phyloP scores from a whole-genome alignment of 2,329 filamentous ascomycete species.

The Metarhizium album region DNA sequence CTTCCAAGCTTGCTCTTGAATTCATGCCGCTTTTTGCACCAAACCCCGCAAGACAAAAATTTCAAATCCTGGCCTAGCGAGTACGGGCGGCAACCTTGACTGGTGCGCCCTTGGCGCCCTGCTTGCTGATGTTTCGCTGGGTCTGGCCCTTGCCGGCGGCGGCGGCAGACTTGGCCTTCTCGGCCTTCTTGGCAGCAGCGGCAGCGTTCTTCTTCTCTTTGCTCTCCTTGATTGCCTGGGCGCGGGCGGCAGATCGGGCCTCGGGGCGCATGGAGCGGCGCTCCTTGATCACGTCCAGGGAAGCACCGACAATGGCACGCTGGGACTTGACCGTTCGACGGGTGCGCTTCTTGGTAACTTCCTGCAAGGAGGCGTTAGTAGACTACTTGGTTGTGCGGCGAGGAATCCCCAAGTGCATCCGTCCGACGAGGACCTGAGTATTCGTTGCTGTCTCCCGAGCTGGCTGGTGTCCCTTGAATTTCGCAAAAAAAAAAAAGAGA shows the following conservation, averaged over 20 bases:
- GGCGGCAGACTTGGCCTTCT: slow-evolving; percentile 92
- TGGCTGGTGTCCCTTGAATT: background rate
- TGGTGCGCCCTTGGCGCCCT: slow-evolving; percentile 85
- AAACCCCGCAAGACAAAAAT: slow-evolving; percentile 4
- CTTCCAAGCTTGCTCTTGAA: slow-evolving; percentile 15
- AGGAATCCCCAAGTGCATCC: background rate
- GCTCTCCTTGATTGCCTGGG: slow-evolving; percentile 85
- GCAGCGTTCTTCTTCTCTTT: slow-evolving; percentile 96
- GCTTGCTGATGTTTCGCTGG: slow-evolving; percentile 82
- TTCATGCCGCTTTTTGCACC: slow-evolving; percentile 4
- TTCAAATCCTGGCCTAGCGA: slow-evolving; percentile 42
- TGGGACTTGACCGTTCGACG: slow-evolving; percentile 97
- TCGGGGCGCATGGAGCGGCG: slow-evolving; percentile 89
- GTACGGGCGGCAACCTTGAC: slow-evolving; percentile 76
- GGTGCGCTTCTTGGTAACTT: slow-evolving; percentile 99
- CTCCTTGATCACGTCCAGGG: slow-evolving; percentile 99
- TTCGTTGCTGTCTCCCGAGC: background rate
- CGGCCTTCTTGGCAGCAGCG: slow-evolving; percentile 91
- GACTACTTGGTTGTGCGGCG: slow-evolving; percentile 6
- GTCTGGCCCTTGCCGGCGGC: slow-evolving; percentile 65
- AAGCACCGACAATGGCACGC: slow-evolving; percentile 97
- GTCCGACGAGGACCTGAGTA: background rate
- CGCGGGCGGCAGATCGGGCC: slow-evolving; percentile 84
- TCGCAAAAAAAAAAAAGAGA: no score
- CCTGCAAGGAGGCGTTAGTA: slow-evolving; percentile 51